Evolutionary conservation across 768 basidiomycete genomes (phyloP), one percentile per base, ranked within the genome.

Genomic region (Lepiota venenata): DNA sequence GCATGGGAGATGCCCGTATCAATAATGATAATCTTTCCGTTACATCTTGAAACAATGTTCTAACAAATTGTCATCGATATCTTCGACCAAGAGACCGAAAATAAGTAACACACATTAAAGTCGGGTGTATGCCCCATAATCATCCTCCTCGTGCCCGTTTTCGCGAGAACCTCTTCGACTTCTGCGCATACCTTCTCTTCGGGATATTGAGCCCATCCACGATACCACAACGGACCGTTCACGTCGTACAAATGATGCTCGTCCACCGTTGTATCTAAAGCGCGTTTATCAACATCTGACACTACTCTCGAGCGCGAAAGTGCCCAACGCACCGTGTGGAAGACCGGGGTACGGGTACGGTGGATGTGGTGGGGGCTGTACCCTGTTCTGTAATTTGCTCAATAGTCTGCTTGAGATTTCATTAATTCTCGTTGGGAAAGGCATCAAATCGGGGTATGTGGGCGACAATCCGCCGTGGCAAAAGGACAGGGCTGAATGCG

Each of bases 71-170:
- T 38, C 56, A n/a, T 50, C 47, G 42, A 29, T 10, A 21, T 18
- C 21, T 18, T 2, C 18, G 2, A 8, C 21, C 20, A 12, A 18
- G 57, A 16, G 4, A 65, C 9, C 15, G 20, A 37, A 22, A 8
- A 20, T 22, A 15, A 9, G 11, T 6, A 16, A 2, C 75, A 22
- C 58, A 84, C 87, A 56, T 77, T 76, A 61, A 97, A 93, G 66
- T 95, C 79, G 1, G 97, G 96, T 0, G 97, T 98, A 68, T 98
- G 97, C 0, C 96, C 96, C 93, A 97, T 94, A 42, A 99, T 81
- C 84, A 95, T 85, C 60, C 93, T 75, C 55, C 91, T 72, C 22
- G 91, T 94, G 1, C 93, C 93, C 1, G 91, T 87, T 67, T 79
- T 82, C 29, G 77, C 65, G 48, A 91, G 71, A 15, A 95, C 87